Evolutionary conservation across 2,329 filamentous ascomycete genomes (phyloP).

Genomic region (Fulvia fulva): DNA sequence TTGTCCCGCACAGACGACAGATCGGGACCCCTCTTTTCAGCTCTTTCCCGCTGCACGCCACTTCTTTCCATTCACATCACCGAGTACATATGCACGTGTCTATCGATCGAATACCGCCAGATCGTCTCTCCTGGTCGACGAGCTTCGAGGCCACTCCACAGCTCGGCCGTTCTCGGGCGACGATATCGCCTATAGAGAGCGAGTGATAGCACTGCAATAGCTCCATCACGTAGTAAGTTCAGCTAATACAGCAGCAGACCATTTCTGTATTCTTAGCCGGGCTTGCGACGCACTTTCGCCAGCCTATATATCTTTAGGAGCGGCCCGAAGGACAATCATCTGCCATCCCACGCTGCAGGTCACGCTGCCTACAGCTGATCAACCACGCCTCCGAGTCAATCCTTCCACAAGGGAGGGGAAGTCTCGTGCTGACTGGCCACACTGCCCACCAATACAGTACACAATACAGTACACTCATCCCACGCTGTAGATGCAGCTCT

Average conservation of each 20-base stretch:
- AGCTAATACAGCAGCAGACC: not conserved
- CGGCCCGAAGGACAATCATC: constrained; percentile 12
- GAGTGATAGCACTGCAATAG: not conserved
- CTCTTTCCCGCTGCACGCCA: not conserved
- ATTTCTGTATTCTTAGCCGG: not conserved
- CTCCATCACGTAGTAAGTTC: not conserved
- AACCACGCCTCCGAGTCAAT: not conserved
- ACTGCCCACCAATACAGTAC: too few relatives aligned
- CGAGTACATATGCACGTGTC: not conserved
- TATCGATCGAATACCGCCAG: not conserved
- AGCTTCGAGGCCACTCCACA: not conserved
- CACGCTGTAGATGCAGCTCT: constrained; percentile 12
- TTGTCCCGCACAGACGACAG: not conserved
- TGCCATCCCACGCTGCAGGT: constrained; percentile 30
- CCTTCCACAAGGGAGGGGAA: constrained; percentile 12
- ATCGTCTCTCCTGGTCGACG: not conserved
- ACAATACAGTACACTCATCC: constrained; percentile 17
- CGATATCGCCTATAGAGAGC: not conserved
- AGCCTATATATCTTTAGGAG: constrained; percentile 4
- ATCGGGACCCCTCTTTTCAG: not conserved
- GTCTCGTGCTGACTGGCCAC: constrained; percentile 14
- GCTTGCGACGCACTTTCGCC: not conserved
- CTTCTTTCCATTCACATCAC: not conserved
- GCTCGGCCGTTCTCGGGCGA: not conserved
- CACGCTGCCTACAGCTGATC: constrained; percentile 13